Base-by-base conservation (phyloP, 2,329 filamentous ascomycete genomes). In the Daldinia sp. region DNA sequence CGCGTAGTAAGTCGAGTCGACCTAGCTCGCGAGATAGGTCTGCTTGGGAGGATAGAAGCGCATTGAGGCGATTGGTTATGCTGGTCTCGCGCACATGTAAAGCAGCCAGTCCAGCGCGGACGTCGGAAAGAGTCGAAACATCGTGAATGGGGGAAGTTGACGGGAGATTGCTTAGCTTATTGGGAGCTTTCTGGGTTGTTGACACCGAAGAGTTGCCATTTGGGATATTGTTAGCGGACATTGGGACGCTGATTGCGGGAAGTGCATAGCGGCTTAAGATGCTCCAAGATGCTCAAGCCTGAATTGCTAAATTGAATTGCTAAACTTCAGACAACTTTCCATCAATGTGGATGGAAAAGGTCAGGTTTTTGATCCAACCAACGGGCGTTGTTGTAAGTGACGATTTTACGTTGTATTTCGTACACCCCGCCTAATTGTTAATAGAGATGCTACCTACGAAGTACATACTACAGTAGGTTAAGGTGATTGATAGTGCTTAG, bases 1-100 rank as follows among this genome's bases (percentile, higher is more conserved):
- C 94, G 69, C 95, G 91, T 56, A 97, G 85, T 27, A 97, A 84
- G 77, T 99, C 95, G 66, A 99, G 85, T 15, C 94, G 90, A 63
- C 89, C 89, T 51, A 99, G 84, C 73, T 97, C 93, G 68, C 93
- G 91, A 17, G 91, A 90, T 50, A 99, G 86, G 74, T 96, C 91
- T 64, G 92, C 88, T 75, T 98, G 93, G 0, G 92, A 93, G 65
- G 90, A 87, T 49, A 97, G 81, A 54, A 97, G 86, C 53, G 85
- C 82, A 76, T 94, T 87, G 43, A 98, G 87, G 45, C 88, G 90
- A 56, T 84, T 83, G 0, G 90, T 92, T 66, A 97, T 87, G 56
- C 84, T 79, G 64, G 88, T 84, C 78, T 98, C 94, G 73, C 90
- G 90, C 52, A 83, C 80, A 73, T 94, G 91, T 52, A 98, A 87